Base-by-base conservation (phyloP, 2,329 filamentous ascomycete species). In the Fusarium sp. region DNA sequence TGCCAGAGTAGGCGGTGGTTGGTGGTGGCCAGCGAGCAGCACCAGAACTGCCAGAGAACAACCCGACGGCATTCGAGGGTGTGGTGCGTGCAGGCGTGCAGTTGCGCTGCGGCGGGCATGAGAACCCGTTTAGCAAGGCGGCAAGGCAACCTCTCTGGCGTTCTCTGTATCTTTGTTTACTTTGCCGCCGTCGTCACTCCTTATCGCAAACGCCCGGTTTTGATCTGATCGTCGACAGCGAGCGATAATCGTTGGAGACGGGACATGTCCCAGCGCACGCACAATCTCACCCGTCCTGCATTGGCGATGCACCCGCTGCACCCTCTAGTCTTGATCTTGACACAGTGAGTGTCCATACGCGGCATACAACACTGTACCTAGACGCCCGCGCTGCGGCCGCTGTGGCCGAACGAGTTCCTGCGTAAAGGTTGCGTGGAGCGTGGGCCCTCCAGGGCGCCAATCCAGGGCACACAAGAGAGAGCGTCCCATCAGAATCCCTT, bases 141-240 rank as follows among this genome's bases (percentile, higher is more conserved):
- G 71, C 47, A 63, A 69, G 66, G 61, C 54, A 50, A 66, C 62
- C 57, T 74, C 30, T 65, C 17, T 40, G 40, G 65, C 10, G 6
- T 50, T 27, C 15, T 22, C 17, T 50, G 25, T 15, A 27, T 17
- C 47, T 30, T 58, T 69, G 47, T 57, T 45, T 66, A 40, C 35
- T 73, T 75, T 75, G 72, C 72, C 72, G 69, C 72, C 64, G 54
- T 73, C 69, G 63, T 73, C 66, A 75, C 72, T 65, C 59, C 52
- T 22, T 68, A 65, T 73, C 63, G 63, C 70, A 33, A 73, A 70
- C 38, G 37, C 66, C 57, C 45, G 50, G 32, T 25, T 38, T 52
- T 61, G 15, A 52, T 52, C 47, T 61, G 25, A 52, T 52, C 47
- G 27, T 32, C 47, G 27, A 52, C 61, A 40, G 58, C 50, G 43